Conservation (phyloP, 306 rosid genomes). For the Coriaria nepalensis region DNA sequence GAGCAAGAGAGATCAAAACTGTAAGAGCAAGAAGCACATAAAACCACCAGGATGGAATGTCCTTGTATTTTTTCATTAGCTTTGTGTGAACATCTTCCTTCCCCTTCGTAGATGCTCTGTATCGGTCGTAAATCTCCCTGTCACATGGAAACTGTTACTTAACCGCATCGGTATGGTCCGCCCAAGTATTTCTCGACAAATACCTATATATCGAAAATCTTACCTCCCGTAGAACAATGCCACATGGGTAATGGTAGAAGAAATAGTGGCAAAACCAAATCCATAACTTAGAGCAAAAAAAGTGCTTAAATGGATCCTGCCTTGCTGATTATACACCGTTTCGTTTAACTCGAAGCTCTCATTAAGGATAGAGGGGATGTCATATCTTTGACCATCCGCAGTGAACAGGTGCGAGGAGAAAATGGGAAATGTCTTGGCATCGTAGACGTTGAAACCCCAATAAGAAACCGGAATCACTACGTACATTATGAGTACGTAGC, state of each 20-base stretch:
- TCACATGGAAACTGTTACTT: not conserved
- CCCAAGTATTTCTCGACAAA: too few species aligned
- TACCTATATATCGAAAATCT: not conserved
- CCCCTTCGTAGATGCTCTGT: constrained; percentile 33
- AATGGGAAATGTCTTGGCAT: constrained; percentile 23
- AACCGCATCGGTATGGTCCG: not conserved
- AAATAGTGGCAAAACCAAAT: constrained; percentile 66
- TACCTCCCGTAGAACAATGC: constrained; percentile 67
- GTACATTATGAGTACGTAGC: constrained; percentile 16
- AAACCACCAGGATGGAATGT: constrained; percentile 86
- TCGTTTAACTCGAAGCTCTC: constrained; percentile 33
- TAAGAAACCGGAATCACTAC: constrained; percentile 17
- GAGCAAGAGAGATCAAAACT: constrained; percentile 28
- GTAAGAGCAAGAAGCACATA: constrained; percentile 28
- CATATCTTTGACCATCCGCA: constrained; percentile 28
- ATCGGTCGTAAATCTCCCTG: constrained; percentile 61
- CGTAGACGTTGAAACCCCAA: constrained; percentile 20
- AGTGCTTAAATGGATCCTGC: constrained; percentile 44
- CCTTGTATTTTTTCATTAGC: constrained; percentile 53
- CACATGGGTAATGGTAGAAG: constrained; percentile 60
- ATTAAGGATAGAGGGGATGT: constrained; percentile 44
- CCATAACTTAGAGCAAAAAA: constrained; percentile 62
- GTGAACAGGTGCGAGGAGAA: constrained; percentile 21
- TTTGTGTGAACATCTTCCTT: constrained; percentile 61
- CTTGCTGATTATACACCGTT: constrained; percentile 24